Evolutionary conservation across 768 basidiomycete genomes (phyloP).

Genomic region (Phylloporus sp.): DNA sequence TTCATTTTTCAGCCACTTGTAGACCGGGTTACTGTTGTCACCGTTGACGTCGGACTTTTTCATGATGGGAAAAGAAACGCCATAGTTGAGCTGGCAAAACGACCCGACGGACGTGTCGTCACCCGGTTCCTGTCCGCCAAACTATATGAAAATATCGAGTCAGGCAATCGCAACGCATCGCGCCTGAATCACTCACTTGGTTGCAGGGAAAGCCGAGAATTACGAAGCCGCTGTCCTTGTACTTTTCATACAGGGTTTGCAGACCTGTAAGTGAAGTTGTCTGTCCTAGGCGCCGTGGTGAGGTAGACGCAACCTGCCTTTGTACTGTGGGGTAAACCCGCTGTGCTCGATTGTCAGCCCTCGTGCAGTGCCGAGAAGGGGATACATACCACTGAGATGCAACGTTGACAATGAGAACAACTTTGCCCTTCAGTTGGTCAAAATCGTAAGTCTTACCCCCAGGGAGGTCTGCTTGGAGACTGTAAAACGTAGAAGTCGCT

Average conservation of each 20-base stretch:
- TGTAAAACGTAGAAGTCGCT: constrained; percentile 49
- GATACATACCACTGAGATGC: constrained; percentile 60
- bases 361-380: neutral
- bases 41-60: constrained; percentile 95
- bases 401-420: constrained; percentile 74
- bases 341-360: constrained; percentile 33
- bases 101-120: constrained; percentile 68
- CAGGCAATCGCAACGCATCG: neutral
- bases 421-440: constrained; percentile 68
- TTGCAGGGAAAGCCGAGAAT: constrained; percentile 93
- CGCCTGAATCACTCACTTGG: constrained; percentile 45
- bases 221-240: constrained; percentile 69
- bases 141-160: constrained; percentile 40
- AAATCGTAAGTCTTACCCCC: constrained; percentile 56
- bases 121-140: constrained; percentile 84
- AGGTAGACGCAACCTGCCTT: constrained; percentile 38
- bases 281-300: neutral
- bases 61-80: constrained; percentile 88
- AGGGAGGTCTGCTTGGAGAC: constrained; percentile 63
- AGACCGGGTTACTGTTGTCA: constrained; percentile 76
- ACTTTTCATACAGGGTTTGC: constrained; percentile 76
- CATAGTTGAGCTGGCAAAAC: constrained; percentile 80
- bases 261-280: constrained; percentile 47
- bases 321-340: constrained; percentile 83
- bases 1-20: constrained; percentile 78